Percentiles rank a stretch among this genome's conserved stretches.
Conservation (phyloP, 2,329 filamentous ascomycete species). For the Cylindrodendrum hubeiense region DNA sequence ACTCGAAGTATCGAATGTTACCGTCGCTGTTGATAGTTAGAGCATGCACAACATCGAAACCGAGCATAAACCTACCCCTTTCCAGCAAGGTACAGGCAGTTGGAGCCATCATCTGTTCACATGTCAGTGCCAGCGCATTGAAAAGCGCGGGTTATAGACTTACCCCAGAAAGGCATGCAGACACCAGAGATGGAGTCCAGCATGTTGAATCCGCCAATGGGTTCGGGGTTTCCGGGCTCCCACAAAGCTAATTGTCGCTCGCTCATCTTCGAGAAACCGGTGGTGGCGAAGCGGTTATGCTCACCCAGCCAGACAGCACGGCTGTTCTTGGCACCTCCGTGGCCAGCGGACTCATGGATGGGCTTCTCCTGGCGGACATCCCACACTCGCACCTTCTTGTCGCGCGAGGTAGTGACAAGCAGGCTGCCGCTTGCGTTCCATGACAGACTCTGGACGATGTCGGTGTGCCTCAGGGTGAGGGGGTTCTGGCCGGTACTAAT, state of each 20-base stretch:
- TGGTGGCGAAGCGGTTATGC: constrained; percentile 94
- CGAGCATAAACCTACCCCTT: constrained; percentile 84
- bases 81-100: constrained; percentile 94
- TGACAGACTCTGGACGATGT: constrained; percentile 94
- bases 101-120: constrained; percentile 83
- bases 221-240: constrained; percentile 89
- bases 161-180: constrained; percentile 99
- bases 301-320: constrained; percentile 97
- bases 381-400: constrained; percentile 99
- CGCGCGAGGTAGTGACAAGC: constrained; percentile 91
- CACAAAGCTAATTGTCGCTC: constrained; percentile 95
- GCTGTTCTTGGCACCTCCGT: constrained; percentile 96
- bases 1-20: constrained; percentile 99
- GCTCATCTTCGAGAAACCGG: constrained; percentile 98
- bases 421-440: constrained; percentile 93
- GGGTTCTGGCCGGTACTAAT: constrained; percentile 81
- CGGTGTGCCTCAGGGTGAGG: constrained; percentile 84
- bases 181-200: constrained; percentile 97
- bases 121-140: constrained; percentile 38
- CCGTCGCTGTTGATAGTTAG: constrained; percentile 76
- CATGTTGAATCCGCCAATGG: constrained; percentile 89
- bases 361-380: constrained; percentile 94
- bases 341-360: constrained; percentile 85
- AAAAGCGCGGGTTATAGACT: constrained; percentile 36
- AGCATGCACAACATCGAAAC: background rate